Evolutionary conservation across 1,139 yeast genomes (phyloP).

Genomic region (Pichia sp.): DNA sequence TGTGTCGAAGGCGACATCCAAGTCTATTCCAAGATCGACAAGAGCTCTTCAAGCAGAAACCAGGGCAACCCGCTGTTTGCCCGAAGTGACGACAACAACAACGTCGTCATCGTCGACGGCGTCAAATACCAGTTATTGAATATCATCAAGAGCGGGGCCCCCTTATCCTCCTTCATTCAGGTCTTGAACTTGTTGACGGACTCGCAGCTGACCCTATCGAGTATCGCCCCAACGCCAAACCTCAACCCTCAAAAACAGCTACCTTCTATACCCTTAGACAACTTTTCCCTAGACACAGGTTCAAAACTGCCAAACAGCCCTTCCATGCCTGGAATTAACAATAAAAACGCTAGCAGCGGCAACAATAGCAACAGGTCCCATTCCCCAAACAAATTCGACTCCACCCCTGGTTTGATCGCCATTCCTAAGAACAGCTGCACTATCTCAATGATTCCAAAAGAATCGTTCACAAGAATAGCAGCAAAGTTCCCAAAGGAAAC

Average conservation of each 20-base stretch:
- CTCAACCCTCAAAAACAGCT: conserved; percentile 3
- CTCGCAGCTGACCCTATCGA: conserved; percentile 23
- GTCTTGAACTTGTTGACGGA: conserved; percentile 69
- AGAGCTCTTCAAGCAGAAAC: conserved; percentile 2
- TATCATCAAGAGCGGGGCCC: conserved; percentile 83
- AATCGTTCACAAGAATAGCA: conserved; percentile 75
- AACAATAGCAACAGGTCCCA: neutral
- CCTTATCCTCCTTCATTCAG: conserved; percentile 76
- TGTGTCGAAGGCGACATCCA: conserved; percentile 93
- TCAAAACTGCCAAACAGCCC: neutral
- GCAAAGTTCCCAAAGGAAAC: conserved; percentile 81
- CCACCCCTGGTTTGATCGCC: conserved; percentile 50
- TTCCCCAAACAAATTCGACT: neutral
- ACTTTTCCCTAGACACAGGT: conserved; percentile 14
- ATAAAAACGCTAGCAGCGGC: neutral
- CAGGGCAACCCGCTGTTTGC: conserved; percentile 20
- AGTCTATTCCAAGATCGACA: conserved; percentile 59
- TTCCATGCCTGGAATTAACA: neutral
- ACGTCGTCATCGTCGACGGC: conserved; percentile 38
- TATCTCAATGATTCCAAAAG: conserved; percentile 85
- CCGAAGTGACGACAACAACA: conserved; percentile 21
- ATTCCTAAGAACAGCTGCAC: conserved; percentile 68
- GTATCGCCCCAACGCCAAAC: conserved; percentile 16
- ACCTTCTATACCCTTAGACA: conserved; percentile 15
- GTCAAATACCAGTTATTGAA: conserved; percentile 71